These are phyloP conservation scores for Candida nemodendra DNA, from an alignment of 805 yeast genomes.

Conservation along the genomic window DNA sequence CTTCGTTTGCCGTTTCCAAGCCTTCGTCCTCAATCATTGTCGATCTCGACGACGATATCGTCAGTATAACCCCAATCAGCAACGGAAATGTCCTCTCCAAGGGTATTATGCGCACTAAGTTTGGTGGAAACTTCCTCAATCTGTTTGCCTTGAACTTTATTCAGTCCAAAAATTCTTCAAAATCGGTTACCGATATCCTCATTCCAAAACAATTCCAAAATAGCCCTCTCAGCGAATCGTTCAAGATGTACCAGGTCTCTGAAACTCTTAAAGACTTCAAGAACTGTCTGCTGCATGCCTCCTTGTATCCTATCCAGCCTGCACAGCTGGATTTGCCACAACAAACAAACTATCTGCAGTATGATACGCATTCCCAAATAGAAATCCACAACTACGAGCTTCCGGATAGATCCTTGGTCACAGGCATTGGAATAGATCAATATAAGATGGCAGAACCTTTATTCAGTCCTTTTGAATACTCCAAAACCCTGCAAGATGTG, in stretches of 20 bases:
- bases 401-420: constrained; percentile 50
- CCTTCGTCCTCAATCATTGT: constrained; percentile 71
- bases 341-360: constrained; percentile 37
- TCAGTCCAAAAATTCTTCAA: constrained; percentile 34
- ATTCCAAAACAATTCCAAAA: constrained; percentile 32
- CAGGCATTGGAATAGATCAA: constrained; percentile 51
- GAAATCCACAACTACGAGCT: constrained; percentile 52
- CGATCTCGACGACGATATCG: constrained; percentile 71
- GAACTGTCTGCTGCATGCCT: constrained; percentile 29
- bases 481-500: constrained; percentile 36
- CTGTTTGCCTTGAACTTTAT: constrained; percentile 55
- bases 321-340: constrained; percentile 26
- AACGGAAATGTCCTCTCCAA: constrained; percentile 72
- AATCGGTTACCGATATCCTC: constrained; percentile 30
- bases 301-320: constrained; percentile 30
- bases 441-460: constrained; percentile 61
- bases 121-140: constrained; percentile 83
- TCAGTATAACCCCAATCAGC: constrained; percentile 71
- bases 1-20: constrained; percentile 73
- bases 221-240: constrained; percentile 36
- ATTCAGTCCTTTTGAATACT: constrained; percentile 60
- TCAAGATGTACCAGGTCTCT: constrained; percentile 38
- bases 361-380: constrained; percentile 34
- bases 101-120: constrained; percentile 64
- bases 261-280: constrained; percentile 50